Base-by-base conservation (phyloP, 805 yeast species). In the Kuraishia hungarica region DNA sequence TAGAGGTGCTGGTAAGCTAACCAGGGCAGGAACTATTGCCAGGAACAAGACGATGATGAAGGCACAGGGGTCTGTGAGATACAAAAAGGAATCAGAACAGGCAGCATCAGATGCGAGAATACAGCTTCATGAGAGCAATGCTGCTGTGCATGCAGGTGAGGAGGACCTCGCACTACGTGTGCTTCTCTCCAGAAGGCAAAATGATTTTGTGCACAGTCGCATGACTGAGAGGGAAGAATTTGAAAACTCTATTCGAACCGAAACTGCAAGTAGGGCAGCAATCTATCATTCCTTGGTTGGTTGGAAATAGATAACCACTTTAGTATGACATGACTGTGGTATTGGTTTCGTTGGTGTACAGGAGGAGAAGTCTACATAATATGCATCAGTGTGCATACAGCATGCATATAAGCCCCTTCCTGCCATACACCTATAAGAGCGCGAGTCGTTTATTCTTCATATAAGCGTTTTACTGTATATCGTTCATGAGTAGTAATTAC, bases 91-190 rank as follows among this genome's bases (percentile, higher is more conserved):
- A 50, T 76, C 80, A 10, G 77, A 76, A 55, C 67, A 72, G 17
- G 77, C 79, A 21, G 72, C 78, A 13, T 68, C 71, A 15, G 76
- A 74, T 29, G 82, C 78, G 1, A 19, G 53, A 21, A 60, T 54
- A 39, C 70, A 72, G 48, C 69, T 72, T 1, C 65, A 64, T 57
- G 52, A 62, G 3, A 76, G 76, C 49, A 80, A 77, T 10, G 64
- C 72, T 1, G 71, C 75, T 26, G 62, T 65, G 47, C 64, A 67
- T 23, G 66, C 69, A 17, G 68, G 67, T 3, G 77, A 80, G 5
- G 92, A 88, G 61, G 89, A 89, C 61, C 77, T 90, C 13, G 75
- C 92, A 6, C 69, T 93, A 57, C 76, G 97, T 52, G 75, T 90
- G 17, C 66, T 93, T 54, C 69, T 91, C 24, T 75, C 91, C 17